These are phyloP conservation scores for Stemphylium lycopersici DNA, from an alignment of 2,329 filamentous ascomycete species.

Conservation along the genomic window DNA sequence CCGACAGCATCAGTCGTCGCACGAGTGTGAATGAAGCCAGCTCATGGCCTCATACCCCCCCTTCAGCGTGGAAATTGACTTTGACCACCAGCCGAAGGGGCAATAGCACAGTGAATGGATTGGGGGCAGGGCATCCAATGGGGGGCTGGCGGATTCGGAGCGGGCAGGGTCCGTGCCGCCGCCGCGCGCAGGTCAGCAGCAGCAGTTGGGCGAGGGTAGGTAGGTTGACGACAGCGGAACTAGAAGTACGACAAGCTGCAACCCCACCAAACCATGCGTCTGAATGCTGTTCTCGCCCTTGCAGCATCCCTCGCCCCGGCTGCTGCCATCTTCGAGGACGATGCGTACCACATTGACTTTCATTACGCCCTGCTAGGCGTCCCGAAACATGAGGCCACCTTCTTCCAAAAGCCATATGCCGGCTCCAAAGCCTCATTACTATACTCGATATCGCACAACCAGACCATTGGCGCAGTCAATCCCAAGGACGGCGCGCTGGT, in stretches of 20 bases:
- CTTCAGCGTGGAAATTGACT: conserved; percentile 5
- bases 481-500: conserved; percentile 82
- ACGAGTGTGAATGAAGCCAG: neutral
- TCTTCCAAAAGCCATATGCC: conserved; percentile 87
- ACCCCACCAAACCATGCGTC: conserved; percentile 43
- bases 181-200: neutral
- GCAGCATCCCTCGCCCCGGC: conserved; percentile 57
- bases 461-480: conserved; percentile 85
- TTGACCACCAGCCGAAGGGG: neutral
- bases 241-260: conserved; percentile 9
- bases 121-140: neutral
- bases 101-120: neutral
- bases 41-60: neutral
- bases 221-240: conserved; percentile 4
- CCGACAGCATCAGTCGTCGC: neutral
- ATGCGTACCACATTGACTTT: conserved; percentile 91
- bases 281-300: conserved; percentile 44
- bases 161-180: conserved; percentile 3
- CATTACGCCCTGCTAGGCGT: conserved; percentile 88
- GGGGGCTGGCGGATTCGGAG: neutral
- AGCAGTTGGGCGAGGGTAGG: neutral
- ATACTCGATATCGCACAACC: conserved; percentile 86
- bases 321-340: conserved; percentile 81
- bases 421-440: conserved; percentile 86
- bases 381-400: conserved; percentile 81